Conservation (phyloP, 345 rosid genomes). For the Microcos paniculata region DNA sequence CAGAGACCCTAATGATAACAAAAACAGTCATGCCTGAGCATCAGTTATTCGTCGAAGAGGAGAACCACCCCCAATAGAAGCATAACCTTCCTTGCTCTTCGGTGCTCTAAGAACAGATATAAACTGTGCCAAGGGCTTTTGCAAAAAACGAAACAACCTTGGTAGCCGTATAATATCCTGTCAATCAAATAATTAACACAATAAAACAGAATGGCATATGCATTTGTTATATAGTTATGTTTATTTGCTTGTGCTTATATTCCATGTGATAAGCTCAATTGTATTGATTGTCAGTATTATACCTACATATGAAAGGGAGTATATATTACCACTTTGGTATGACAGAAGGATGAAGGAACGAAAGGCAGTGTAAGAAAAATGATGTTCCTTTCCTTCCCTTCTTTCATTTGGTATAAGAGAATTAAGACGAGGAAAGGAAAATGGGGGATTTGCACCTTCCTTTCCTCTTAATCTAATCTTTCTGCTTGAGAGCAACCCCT, state of each 20-base stretch:
- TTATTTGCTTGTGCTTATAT: background rate
- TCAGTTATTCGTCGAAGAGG: slow-evolving; percentile 91
- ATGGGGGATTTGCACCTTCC: too few species aligned
- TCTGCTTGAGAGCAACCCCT: too few species aligned
- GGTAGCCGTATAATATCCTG: slow-evolving; percentile 97
- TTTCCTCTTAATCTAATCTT: too few species aligned
- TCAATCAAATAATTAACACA: slow-evolving; percentile 1
- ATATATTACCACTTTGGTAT: too few species aligned
- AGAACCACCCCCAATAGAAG: slow-evolving; percentile 97
- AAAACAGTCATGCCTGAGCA: slow-evolving; percentile 59
- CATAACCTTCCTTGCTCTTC: slow-evolving; percentile 99
- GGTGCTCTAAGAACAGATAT: slow-evolving; percentile 90
- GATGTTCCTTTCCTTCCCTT: too few species aligned
- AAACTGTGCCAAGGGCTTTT: slow-evolving; percentile 93
- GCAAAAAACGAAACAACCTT: slow-evolving; percentile 81
- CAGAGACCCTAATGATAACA: background rate
- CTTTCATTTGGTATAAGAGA: too few species aligned
- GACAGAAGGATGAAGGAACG: too few species aligned
- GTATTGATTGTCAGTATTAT: background rate
- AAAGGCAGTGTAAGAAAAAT: too few species aligned
- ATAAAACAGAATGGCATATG: background rate
- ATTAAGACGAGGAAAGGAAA: too few species aligned
- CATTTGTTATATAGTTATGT: background rate
- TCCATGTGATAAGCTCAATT: background rate
- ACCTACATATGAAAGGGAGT: background rate